Percentiles rank a stretch among this genome's conserved stretches.
Conservation (phyloP, 1,284 basidiomycete species). For the Austroboletus novae-zelandiae region DNA sequence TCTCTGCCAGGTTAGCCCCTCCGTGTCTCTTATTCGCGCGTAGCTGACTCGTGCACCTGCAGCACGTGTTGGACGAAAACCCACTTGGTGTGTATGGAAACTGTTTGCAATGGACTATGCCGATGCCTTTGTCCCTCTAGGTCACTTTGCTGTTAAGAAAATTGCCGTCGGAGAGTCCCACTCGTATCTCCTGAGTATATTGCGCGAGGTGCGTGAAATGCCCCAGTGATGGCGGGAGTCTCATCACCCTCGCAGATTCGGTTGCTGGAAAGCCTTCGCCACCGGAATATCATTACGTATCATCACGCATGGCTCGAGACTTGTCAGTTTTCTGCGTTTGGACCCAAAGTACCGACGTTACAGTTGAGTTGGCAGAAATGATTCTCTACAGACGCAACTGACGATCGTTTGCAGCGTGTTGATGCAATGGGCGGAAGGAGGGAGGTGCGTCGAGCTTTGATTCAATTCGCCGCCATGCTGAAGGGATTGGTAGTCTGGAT, state of each 20-base stretch:
- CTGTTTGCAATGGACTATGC: neutral
- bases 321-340: conserved; percentile 81
- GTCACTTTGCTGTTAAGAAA: conserved; percentile 91
- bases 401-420: conserved; percentile 56
- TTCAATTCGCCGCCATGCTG: neutral
- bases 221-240: neutral
- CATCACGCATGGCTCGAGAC: conserved; percentile 94
- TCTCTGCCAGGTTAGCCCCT: conserved; percentile 67
- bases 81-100: conserved; percentile 49
- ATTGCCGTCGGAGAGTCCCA: conserved; percentile 90
- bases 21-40: too few relatives aligned
- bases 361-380: conserved; percentile 47
- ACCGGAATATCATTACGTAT: conserved; percentile 92
- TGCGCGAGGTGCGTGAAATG: conserved; percentile 61
- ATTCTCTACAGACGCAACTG: neutral
- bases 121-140: conserved; percentile 36
- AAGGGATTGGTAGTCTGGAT: conserved; percentile 55
- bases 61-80: conserved; percentile 83
- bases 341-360: conserved; percentile 78
- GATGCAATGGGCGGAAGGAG: conserved; percentile 93
- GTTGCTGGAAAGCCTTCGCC: conserved; percentile 80
- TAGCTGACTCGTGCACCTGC: neutral
- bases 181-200: conserved; percentile 75
- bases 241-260: conserved; percentile 51
- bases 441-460: conserved; percentile 44